These are phyloP conservation scores for Raddia guianensis DNA, from an alignment of 176 grass and related monocot genomes.

Conservation along the genomic window DNA sequence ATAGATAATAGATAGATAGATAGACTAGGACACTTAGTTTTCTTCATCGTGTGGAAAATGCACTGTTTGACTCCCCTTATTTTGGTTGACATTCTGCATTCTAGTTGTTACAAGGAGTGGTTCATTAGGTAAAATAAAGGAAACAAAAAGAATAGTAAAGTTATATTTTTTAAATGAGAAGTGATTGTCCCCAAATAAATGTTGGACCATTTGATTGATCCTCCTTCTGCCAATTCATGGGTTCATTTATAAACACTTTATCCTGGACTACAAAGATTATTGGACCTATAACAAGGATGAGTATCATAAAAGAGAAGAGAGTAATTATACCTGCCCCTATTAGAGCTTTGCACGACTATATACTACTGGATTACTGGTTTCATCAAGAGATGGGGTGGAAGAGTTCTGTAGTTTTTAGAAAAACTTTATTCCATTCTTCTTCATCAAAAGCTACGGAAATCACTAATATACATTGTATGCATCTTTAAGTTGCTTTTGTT, in stretches of 20 bases:
- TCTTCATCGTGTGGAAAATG: neutral
- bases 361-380: no score
- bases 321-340: neutral
- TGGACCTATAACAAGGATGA: neutral
- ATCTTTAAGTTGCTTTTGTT: neutral
- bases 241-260: neutral
- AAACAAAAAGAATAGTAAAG: neutral
- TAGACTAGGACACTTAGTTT: neutral
- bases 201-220: neutral
- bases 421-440: conserved; percentile 20
- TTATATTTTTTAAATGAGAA: neutral
- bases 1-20: no score
- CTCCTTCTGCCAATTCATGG: neutral
- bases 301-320: neutral
- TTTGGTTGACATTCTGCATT: neutral
- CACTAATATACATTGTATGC: neutral
- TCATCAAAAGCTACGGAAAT: neutral
- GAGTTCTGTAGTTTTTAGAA: neutral
- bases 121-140: neutral
- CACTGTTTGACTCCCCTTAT: neutral
- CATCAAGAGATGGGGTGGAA: neutral
- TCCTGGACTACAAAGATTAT: neutral
- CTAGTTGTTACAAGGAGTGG: neutral
- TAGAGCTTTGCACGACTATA: neutral
- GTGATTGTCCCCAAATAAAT: neutral